Conservation (phyloP, 2,329 filamentous ascomycete genomes). For the Fusarium abutilonis region DNA sequence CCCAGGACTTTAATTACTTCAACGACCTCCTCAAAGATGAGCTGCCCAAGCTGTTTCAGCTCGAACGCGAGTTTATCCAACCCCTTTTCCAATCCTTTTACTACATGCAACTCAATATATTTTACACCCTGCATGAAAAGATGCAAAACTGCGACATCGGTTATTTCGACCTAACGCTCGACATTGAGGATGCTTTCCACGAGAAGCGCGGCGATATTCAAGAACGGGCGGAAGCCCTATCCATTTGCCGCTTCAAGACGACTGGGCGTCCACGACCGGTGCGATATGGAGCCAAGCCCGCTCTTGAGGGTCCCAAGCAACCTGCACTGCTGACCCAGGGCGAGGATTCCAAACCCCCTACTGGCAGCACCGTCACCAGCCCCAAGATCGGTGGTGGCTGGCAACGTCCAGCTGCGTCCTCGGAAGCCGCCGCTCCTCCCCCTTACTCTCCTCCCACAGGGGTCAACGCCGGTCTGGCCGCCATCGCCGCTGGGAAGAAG, state of each 20-base stretch:
- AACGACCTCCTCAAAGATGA: slow-evolving; percentile 97
- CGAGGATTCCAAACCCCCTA: slow-evolving; percentile 45
- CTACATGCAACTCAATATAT: slow-evolving; percentile 99
- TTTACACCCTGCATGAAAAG: slow-evolving; percentile 96
- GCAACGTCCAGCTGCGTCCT: slow-evolving; percentile 51
- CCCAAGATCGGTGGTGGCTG: slow-evolving; percentile 50
- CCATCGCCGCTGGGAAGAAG: slow-evolving; percentile 64
- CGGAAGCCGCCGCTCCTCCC: slow-evolving; percentile 71
- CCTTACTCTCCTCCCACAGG: slow-evolving; percentile 69
- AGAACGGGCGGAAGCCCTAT: slow-evolving; percentile 82
- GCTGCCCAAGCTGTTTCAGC: slow-evolving; percentile 86
- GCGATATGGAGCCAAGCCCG: slow-evolving; percentile 67
- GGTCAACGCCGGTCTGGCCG: slow-evolving; percentile 55
- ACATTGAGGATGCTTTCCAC: slow-evolving; percentile 91
- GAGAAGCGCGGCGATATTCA: slow-evolving; percentile 89
- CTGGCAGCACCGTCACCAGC: slow-evolving; percentile 31
- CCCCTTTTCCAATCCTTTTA: slow-evolving; percentile 99
- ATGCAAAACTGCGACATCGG: slow-evolving; percentile 98
- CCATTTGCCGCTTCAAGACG: slow-evolving; percentile 91
- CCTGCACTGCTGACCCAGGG: slow-evolving; percentile 64
- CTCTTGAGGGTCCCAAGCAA: slow-evolving; percentile 60
- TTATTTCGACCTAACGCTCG: slow-evolving; percentile 92
- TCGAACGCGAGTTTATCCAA: slow-evolving; percentile 94
- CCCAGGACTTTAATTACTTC: slow-evolving; percentile 97
- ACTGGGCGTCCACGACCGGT: slow-evolving; percentile 74